Conservation (phyloP, 352 stramenopile genomes). For the Globisporangium splendens region DNA sequence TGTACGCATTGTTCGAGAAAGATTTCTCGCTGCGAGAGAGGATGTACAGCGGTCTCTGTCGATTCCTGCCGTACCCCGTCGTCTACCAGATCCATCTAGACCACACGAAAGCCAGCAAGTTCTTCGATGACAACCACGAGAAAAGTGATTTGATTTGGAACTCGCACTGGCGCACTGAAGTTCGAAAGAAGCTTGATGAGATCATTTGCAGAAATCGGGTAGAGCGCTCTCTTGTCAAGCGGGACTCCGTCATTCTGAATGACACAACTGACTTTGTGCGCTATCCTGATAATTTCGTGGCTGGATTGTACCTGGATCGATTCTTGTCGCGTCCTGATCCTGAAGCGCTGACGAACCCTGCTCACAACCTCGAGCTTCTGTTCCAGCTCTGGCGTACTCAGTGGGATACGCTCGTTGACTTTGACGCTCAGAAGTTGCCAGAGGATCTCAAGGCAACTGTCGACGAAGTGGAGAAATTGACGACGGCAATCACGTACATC, state of each 20-base stretch:
- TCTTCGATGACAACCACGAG: slow-evolving; percentile 83
- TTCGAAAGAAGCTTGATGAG: slow-evolving; percentile 71
- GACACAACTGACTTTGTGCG: slow-evolving; percentile 60
- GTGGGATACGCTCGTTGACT: slow-evolving; percentile 48
- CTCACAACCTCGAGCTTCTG: slow-evolving; percentile 74
- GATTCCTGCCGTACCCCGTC: slow-evolving; percentile 77
- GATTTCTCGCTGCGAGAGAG: slow-evolving; percentile 59
- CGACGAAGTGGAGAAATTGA: slow-evolving; percentile 66
- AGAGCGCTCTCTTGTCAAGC: slow-evolving; percentile 69
- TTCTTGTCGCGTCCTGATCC: slow-evolving; percentile 71
- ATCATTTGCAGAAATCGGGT: slow-evolving; percentile 77
- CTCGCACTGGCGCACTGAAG: slow-evolving; percentile 65
- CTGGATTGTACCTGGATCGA: slow-evolving; percentile 66
- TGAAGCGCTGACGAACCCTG: slow-evolving; percentile 68
- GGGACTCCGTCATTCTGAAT: slow-evolving; percentile 72
- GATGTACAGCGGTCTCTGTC: slow-evolving; percentile 70
- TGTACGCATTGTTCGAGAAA: slow-evolving; percentile 75
- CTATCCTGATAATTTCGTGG: slow-evolving; percentile 65
- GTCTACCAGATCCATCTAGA: slow-evolving; percentile 84
- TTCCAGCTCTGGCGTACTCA: slow-evolving; percentile 72
- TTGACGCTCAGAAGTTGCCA: slow-evolving; percentile 57
- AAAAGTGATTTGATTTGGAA: slow-evolving; percentile 86
- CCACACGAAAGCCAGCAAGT: slow-evolving; percentile 59
- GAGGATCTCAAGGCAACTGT: slow-evolving; percentile 44
- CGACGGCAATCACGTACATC: slow-evolving; percentile 68